Conservation (phyloP, 2,329 filamentous ascomycete species). For the Aspergillus tubingensis region DNA sequence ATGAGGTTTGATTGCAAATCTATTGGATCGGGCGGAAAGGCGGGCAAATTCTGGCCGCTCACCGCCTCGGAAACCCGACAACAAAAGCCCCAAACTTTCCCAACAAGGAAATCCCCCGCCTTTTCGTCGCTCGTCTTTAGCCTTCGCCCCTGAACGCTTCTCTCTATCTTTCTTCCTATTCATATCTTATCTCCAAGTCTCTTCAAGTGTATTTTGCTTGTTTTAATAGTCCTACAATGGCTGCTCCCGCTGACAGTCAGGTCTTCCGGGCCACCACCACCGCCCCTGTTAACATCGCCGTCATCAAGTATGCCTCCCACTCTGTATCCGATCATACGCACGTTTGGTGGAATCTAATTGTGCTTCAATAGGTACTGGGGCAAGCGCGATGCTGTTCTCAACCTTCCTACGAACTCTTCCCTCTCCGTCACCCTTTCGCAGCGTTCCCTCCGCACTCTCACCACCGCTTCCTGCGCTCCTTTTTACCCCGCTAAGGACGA, state of each 20-base stretch:
- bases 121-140: not conserved
- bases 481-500: conserved; percentile 67
- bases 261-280: conserved; percentile 94
- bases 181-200: not conserved
- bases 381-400: conserved; percentile 89
- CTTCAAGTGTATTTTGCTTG: not conserved
- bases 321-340: conserved; percentile 14
- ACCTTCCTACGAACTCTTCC: conserved; percentile 96
- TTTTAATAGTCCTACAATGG: conserved; percentile 29
- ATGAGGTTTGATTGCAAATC: conserved; percentile 15
- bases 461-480: conserved; percentile 86
- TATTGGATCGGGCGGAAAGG: not conserved
- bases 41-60: conserved; percentile 19
- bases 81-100: conserved; percentile 16
- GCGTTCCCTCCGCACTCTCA: conserved; percentile 89
- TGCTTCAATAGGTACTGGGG: conserved; percentile 74
- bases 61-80: conserved; percentile 7
- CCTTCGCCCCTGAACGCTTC: not conserved
- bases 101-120: conserved; percentile 19
- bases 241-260: conserved; percentile 39
- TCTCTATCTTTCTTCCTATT: not conserved
- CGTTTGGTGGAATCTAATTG: conserved; percentile 12
- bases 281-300: conserved; percentile 95
- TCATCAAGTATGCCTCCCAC: conserved; percentile 72
- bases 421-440: conserved; percentile 96